Conservation (phyloP, 371 early-diverging fungal species). For the Actinomucor elegans region DNA sequence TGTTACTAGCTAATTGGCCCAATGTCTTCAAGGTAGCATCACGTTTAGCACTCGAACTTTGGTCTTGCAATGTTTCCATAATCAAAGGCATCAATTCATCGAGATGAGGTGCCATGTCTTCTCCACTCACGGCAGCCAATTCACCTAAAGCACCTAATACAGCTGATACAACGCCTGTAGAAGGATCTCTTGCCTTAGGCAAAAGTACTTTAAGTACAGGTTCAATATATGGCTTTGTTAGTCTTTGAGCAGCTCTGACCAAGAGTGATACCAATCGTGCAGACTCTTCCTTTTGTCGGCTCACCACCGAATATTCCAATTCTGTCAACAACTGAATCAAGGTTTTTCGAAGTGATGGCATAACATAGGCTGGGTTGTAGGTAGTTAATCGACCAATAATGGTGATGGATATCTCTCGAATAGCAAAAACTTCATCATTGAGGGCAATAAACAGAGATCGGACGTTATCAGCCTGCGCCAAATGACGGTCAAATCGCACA, state of each 20-base stretch:
- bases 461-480: conserved; percentile 91
- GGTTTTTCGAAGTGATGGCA: conserved; percentile 87
- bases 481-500: conserved; percentile 84
- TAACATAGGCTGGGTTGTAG: conserved; percentile 91
- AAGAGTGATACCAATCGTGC: conserved; percentile 80
- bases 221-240: conserved; percentile 91
- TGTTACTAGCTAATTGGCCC: conserved; percentile 82
- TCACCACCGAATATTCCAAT: conserved; percentile 84
- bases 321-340: conserved; percentile 90
- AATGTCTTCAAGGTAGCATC: conserved; percentile 88
- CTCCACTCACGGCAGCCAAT: conserved; percentile 84
- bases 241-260: conserved; percentile 73
- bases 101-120: conserved; percentile 81
- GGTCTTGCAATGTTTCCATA: conserved; percentile 91
- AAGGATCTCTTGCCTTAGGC: conserved; percentile 80
- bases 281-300: conserved; percentile 89
- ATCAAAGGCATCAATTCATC: conserved; percentile 84
- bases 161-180: conserved; percentile 80
- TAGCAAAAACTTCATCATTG: conserved; percentile 92
- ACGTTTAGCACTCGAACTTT: conserved; percentile 81
- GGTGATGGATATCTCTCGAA: conserved; percentile 81
- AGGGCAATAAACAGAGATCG: conserved; percentile 86
- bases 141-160: conserved; percentile 89
- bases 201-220: conserved; percentile 84
- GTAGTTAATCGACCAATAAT: conserved; percentile 87